Base-by-base conservation (phyloP, 371 early-diverging fungal species). In the Actinomortierella wolfii region DNA sequence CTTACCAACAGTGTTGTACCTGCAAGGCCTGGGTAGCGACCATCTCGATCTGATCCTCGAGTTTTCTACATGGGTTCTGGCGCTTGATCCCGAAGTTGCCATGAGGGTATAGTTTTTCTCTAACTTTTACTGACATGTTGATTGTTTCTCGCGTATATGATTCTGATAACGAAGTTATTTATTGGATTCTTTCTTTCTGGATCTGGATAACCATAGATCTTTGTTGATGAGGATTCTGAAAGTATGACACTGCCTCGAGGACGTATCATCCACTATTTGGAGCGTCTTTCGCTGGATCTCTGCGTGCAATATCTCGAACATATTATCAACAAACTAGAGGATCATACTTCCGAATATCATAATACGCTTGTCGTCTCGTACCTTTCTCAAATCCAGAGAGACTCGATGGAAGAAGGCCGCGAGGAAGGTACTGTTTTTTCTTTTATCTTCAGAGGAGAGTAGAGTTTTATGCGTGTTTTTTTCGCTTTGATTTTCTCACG, bases 1-100 rank as follows among this genome's bases (percentile, higher is more conserved):
- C 1, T 66, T 83, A 39, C 85, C 89, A 11, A 87, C 91, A 2
- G 86, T 94, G 14, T 64, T 78, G 21, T 95, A 97, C 60, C 76
- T 97, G 41, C 89, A 92, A 52, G 81, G 87, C 7, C 76, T 94
- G 40, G 88, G 93, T 3, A 69, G 79, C 4, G 86, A 87, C 25
- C 84, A 94, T 51, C 82, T 94, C 45, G 87, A 92, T 21, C 80
- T 96, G 53, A 87, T 97, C 14, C 73, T 93, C 13, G 88, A 94
- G 58, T 94, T 90, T 64, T 82, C 90, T 21, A 76, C 81, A 23
- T 94, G 92, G 89, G 88, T 93, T 3, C 55, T 97, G 28, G 83
- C 90, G 48, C 67, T 68, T 24, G 85, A 90, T 63, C 89, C 88
- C 0, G 78, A 63, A 1, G 79, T 83, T 11, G 94, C 92, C 50